Percentiles rank a stretch among this genome's conserved stretches.
Conservation (phyloP, 73 alveolate species). For the Blepharisma japonicum region DNA sequence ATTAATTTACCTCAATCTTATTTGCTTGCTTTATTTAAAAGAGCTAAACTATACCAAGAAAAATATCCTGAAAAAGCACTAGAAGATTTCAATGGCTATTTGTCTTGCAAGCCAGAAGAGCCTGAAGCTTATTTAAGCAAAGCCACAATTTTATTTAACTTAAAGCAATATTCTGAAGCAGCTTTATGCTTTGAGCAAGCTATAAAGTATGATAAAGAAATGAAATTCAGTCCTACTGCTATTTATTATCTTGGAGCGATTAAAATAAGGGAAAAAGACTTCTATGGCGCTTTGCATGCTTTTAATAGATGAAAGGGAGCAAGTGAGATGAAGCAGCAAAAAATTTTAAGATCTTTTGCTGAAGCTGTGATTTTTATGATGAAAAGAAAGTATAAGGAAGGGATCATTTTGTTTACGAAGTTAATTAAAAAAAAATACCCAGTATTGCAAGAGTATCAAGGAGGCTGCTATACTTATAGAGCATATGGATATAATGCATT, state of each 20-base stretch:
- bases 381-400: conserved; percentile 14
- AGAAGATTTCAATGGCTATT: background rate
- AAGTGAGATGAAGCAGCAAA: background rate
- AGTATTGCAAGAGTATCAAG: background rate
- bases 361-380: conserved; percentile 18
- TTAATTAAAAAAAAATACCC: background rate
- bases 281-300: conserved; percentile 21
- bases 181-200: conserved; percentile 26
- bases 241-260: background rate
- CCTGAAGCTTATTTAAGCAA: background rate
- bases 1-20: background rate
- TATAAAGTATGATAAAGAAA: background rate
- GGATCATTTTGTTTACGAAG: background rate
- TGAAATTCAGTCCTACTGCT: background rate
- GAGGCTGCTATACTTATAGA: background rate
- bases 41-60: background rate
- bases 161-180: conserved; percentile 10
- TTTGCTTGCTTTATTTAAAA: background rate
- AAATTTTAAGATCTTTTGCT: conserved; percentile 3
- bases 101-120: background rate
- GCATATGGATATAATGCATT: conserved; percentile 5
- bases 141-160: background rate
- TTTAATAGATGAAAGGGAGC: background rate
- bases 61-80: background rate
- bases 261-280: conserved; percentile 14